Evolutionary conservation across 2,329 filamentous ascomycete species (phyloP).

Genomic region (Lasiodiplodia citricola): DNA sequence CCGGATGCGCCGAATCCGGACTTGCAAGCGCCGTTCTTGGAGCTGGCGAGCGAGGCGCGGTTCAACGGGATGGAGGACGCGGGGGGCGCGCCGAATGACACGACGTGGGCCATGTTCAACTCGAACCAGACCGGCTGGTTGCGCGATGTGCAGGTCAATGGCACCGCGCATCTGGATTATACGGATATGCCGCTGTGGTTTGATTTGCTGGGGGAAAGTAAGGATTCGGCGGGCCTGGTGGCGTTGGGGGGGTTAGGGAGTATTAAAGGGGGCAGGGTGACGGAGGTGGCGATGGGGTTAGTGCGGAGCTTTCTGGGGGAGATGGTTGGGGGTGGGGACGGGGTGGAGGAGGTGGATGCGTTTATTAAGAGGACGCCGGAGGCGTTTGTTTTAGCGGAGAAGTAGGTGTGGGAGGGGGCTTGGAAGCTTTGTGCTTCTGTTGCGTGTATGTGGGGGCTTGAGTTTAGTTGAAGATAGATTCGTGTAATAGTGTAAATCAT

Average conservation of each 20-base stretch:
- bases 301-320: neutral
- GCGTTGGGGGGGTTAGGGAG: neutral
- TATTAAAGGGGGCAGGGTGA: neutral
- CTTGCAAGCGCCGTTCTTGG: conserved; percentile 32
- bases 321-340: neutral
- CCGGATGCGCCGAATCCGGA: conserved; percentile 14
- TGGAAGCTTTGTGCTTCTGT: no score
- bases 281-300: neutral
- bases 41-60: conserved; percentile 31
- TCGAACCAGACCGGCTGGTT: conserved; percentile 34
- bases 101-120: conserved; percentile 33
- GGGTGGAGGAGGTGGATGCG: neutral
- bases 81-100: conserved; percentile 13
- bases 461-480: no score
- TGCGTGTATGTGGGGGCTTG: no score
- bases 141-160: conserved; percentile 33
- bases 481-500: no score
- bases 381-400: neutral
- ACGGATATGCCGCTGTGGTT: conserved; percentile 34
- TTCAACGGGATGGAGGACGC: conserved; percentile 8
- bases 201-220: conserved; percentile 32
- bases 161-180: conserved; percentile 34
- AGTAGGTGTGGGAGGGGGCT: no score
- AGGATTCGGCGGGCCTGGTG: conserved; percentile 17
- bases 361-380: neutral